Evolutionary conservation across 805 yeast species (phyloP).

Genomic region (Suhomyces canberraensis): DNA sequence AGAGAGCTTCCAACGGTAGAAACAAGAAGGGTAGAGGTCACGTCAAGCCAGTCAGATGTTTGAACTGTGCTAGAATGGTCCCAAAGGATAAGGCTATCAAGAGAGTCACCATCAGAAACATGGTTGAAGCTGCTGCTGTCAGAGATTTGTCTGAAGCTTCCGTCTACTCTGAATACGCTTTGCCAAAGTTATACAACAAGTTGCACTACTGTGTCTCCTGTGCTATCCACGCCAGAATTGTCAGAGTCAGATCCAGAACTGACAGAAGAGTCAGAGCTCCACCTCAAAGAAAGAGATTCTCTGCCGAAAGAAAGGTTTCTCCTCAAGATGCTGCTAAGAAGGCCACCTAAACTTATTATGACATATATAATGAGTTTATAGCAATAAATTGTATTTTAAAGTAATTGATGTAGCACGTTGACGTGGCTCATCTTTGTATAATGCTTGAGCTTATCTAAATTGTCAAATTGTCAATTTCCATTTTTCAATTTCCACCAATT

Average conservation of each 20-base stretch:
- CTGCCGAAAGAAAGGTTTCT: conserved; percentile 91
- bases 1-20: conserved; percentile 99
- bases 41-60: conserved; percentile 99
- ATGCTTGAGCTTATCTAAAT: too few species aligned
- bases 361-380: conserved; percentile 3
- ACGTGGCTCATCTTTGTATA: too few species aligned
- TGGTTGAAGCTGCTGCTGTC: conserved; percentile 99
- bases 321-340: conserved; percentile 98
- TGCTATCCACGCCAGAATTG: conserved; percentile 99
- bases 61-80: conserved; percentile 99
- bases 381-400: conserved; percentile 5
- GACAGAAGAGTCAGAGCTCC: conserved; percentile 99
- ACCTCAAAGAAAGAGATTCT: conserved; percentile 98
- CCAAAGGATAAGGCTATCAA: conserved; percentile 99
- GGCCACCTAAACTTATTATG: conserved; percentile 50
- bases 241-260: conserved; percentile 98
- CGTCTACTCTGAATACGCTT: conserved; percentile 97
- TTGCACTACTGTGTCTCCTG: conserved; percentile 99
- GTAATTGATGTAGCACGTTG: not conserved
- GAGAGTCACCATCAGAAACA: conserved; percentile 99
- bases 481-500: too few species aligned
- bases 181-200: conserved; percentile 99
- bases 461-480: too few species aligned
- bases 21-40: conserved; percentile 99
- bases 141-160: conserved; percentile 99